Base-by-base conservation (phyloP, 805 yeast genomes). In the Naumovozyma baii region DNA sequence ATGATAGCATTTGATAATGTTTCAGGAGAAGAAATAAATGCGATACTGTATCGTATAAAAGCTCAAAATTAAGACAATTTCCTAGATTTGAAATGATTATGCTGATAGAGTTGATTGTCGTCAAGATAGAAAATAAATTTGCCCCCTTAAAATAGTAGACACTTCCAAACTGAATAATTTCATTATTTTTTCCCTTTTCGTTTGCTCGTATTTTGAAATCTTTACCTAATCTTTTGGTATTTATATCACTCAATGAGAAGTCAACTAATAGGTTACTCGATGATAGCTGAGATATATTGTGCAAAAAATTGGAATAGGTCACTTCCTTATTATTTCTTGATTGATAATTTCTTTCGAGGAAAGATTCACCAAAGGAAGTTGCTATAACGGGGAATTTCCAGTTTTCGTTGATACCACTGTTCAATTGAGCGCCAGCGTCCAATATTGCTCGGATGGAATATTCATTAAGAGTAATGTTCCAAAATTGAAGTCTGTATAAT, bases 1-100 rank as follows among this genome's bases (percentile, higher is more conserved):
- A 40, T 7, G 36, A 28, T 12, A 41, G 34, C 18, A 58, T 18
- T 7, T 36, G 33, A 15, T 43, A 40, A 31, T 48, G 42, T 16
- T 43, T 37, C 35, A 54, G 38, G 10, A 56, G 32, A 3, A 35
- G 35, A 22, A 57, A 29, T 17, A 55, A 32, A 34, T 54, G 55
- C 4, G 48, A 42, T 8, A 50, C 29, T 8, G 39, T 40, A 5
- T 40, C 42, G 40, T 42, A 50, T 3, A 47, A 31, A 13, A 40
- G 38, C 2, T 48, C 45, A 31, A 43, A 43, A 13, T 48, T 41
- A 1, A 18, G 12, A 22, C 44, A 33, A 3, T 33, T 34, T 28
- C 43, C 47, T 5, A 57, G 26, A n/a, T 36, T 33, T 17, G 39
- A 33, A 2, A 58, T 26, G 8, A 56, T 39, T 26, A 42, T 29